Evolutionary conservation across 2,329 filamentous ascomycete species (phyloP).

Genomic region (Balansia obtecta): DNA sequence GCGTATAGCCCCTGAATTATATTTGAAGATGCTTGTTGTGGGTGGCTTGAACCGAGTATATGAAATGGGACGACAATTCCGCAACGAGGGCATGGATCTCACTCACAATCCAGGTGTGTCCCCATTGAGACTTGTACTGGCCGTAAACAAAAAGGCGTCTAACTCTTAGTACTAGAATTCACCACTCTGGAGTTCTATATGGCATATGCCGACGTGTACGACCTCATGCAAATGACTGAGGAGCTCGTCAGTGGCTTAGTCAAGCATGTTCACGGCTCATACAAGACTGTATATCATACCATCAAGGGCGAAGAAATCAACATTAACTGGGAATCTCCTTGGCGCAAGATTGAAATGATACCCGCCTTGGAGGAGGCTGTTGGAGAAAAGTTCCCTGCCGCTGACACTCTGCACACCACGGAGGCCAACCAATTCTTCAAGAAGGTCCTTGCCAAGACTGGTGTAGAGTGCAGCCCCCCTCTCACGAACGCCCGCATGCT

Average conservation of each 20-base stretch:
- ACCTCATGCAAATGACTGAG: constrained; percentile 71
- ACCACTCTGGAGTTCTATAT: constrained; percentile 96
- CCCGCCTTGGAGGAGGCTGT: constrained; percentile 67
- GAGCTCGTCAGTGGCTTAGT: constrained; percentile 84
- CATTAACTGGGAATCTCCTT: constrained; percentile 93
- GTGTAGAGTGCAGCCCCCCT: constrained; percentile 79
- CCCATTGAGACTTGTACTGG: not conserved
- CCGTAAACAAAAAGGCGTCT: not conserved
- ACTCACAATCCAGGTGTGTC: constrained; percentile 66
- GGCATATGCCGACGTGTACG: constrained; percentile 85
- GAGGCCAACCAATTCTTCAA: constrained; percentile 85
- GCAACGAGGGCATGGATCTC: constrained; percentile 62
- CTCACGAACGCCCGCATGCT: constrained; percentile 93
- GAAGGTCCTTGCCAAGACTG: constrained; percentile 73
- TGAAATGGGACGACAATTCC: constrained; percentile 89
- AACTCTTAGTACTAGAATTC: constrained; percentile 52
- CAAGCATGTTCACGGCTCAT: constrained; percentile 75
- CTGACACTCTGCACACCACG: constrained; percentile 76
- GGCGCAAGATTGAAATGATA: constrained; percentile 94
- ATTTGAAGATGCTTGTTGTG: constrained; percentile 91
- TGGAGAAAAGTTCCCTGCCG: constrained; percentile 87
- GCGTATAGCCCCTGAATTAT: constrained; percentile 88
- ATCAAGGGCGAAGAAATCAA: constrained; percentile 76
- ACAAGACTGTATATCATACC: constrained; percentile 76
- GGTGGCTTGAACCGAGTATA: constrained; percentile 92